These are phyloP conservation scores for Pseudotulostoma volvatum DNA, from an alignment of 495 filamentous ascomycete genomes.

Conservation along the genomic window DNA sequence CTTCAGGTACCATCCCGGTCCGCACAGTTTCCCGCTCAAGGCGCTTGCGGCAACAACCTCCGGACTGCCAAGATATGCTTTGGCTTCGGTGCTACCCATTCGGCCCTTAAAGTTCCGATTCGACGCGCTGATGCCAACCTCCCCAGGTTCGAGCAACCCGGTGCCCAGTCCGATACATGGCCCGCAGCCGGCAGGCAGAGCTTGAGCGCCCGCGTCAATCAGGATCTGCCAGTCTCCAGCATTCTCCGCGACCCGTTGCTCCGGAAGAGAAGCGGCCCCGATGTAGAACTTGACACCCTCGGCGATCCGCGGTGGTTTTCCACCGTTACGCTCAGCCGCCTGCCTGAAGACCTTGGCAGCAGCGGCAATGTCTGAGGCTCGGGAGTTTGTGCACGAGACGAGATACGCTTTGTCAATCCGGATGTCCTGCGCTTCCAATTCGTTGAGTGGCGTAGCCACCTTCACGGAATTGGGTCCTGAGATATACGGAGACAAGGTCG, in stretches of 20 bases:
- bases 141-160: conserved; percentile 65
- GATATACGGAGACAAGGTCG: conserved; percentile 71
- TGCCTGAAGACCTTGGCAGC: conserved; percentile 79
- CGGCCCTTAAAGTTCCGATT: conserved; percentile 92
- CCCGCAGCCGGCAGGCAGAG: conserved; percentile 65
- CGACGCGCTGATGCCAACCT: conserved; percentile 69
- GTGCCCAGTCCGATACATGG: conserved; percentile 79
- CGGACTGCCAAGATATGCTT: conserved; percentile 77
- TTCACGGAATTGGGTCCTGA: conserved; percentile 90
- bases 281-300: conserved; percentile 76
- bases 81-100: conserved; percentile 68
- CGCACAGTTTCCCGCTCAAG: conserved; percentile 55
- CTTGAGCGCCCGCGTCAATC: conserved; percentile 58
- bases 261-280: conserved; percentile 54
- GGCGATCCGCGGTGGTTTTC: conserved; percentile 51
- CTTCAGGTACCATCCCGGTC: conserved; percentile 63
- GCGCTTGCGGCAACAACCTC: conserved; percentile 86
- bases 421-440: conserved; percentile 56
- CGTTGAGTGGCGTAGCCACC: conserved; percentile 51
- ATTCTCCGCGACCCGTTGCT: conserved; percentile 65
- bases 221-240: conserved; percentile 77
- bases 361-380: conserved; percentile 63
- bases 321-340: conserved; percentile 39
- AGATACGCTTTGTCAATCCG: conserved; percentile 73
- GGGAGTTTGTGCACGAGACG: conserved; percentile 78